phyloP scores from a whole-genome alignment of 2,329 filamentous ascomycete species.

The Cryphonectria nitschkei region DNA sequence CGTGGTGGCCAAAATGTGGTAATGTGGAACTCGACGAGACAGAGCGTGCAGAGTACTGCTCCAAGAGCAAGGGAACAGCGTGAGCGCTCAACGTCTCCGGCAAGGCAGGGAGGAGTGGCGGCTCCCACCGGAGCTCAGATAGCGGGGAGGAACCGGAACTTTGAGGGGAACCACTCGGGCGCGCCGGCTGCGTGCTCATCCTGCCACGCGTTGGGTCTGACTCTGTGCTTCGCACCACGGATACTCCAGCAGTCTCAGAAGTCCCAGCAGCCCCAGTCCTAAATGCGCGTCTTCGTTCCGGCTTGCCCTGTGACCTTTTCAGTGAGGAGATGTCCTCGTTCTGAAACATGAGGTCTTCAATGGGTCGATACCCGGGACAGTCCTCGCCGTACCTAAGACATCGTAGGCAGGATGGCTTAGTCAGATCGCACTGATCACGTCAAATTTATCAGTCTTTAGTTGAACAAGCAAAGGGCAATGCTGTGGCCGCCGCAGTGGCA shows the following conservation, averaged over 20 bases:
- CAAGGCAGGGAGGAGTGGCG: background rate
- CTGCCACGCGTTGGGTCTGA: background rate
- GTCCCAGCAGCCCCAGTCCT: background rate
- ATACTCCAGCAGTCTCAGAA: background rate
- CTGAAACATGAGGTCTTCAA: background rate
- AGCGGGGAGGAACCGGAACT: no score
- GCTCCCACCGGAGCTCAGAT: background rate
- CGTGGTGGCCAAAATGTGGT: background rate
- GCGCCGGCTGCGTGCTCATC: background rate
- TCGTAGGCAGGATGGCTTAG: background rate
- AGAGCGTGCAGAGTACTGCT: slow-evolving; percentile 5
- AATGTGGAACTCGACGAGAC: background rate
- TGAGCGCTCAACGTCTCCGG: slow-evolving; percentile 1
- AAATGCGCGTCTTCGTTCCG: background rate
- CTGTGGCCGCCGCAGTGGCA: background rate
- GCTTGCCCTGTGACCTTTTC: background rate
- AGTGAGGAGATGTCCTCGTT: slow-evolving; percentile 5
- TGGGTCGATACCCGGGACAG: background rate
- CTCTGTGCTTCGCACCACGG: background rate
- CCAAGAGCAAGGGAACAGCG: background rate
- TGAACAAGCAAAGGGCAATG: background rate
- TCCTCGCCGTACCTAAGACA: slow-evolving; percentile 7
- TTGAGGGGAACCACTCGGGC: background rate
- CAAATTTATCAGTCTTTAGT: background rate
- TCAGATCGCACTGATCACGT: slow-evolving; percentile 8